These are phyloP conservation scores for Phytopythium chamaehyphon DNA, from an alignment of 352 stramenopile genomes.

Conservation along the genomic window DNA sequence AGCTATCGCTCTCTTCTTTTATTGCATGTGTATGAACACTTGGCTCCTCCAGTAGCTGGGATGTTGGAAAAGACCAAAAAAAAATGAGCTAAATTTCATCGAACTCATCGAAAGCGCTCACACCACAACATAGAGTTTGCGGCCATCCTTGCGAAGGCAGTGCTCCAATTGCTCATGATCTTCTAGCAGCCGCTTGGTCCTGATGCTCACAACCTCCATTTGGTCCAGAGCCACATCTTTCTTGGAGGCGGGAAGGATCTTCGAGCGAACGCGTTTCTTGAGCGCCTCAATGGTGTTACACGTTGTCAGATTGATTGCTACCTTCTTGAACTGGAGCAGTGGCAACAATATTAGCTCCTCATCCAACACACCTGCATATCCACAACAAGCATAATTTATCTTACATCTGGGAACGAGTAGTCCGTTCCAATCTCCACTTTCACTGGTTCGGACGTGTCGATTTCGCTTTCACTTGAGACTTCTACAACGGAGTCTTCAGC, in stretches of 20 bases:
- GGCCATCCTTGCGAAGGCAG: slow-evolving; percentile 21
- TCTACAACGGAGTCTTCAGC: background rate
- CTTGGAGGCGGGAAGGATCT: slow-evolving; percentile 2
- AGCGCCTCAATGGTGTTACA: slow-evolving; percentile 18
- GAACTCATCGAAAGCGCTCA: too few species aligned
- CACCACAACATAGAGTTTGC: slow-evolving; percentile 16
- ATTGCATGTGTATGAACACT: too few species aligned
- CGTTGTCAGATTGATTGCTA: slow-evolving; percentile 12
- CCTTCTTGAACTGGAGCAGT: slow-evolving; percentile 10
- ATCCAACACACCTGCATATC: too few species aligned
- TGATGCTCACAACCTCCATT: slow-evolving; percentile 17
- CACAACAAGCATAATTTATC: background rate
- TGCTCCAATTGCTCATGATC: slow-evolving; percentile 13
- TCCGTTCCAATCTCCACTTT: slow-evolving; percentile 25
- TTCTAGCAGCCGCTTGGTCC: slow-evolving; percentile 11
- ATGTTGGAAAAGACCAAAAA: too few species aligned
- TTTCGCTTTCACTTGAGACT: background rate
- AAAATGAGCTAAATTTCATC: too few species aligned
- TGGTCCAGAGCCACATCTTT: background rate
- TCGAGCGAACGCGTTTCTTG: slow-evolving; percentile 14
- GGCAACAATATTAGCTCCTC: background rate
- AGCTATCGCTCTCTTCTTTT: too few species aligned
- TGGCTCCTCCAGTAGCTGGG: too few species aligned
- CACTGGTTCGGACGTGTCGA: background rate
- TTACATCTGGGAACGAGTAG: slow-evolving; percentile 27